Conservation (phyloP, 306 rosid genomes). For the Quercus engelmannii region DNA sequence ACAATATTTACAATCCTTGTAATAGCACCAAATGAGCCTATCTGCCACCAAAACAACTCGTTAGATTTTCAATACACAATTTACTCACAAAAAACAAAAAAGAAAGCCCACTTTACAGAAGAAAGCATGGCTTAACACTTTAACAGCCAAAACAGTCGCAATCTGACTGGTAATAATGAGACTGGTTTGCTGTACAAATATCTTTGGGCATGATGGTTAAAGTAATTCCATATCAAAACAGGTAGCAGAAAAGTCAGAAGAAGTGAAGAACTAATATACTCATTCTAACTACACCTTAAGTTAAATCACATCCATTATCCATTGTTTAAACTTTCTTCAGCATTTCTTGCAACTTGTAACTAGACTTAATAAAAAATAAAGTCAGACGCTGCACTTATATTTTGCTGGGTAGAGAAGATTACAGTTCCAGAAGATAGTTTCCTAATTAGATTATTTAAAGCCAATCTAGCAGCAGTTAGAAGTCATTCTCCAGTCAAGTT, state of each 20-base stretch:
- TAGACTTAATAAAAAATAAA: neutral
- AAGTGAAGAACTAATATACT: neutral
- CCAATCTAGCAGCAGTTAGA: neutral
- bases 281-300: neutral
- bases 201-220: neutral
- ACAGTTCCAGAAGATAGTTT: neutral
- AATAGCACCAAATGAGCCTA: constrained; percentile 98
- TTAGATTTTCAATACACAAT: constrained; percentile 31
- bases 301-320: neutral
- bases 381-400: neutral
- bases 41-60: constrained; percentile 83
- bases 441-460: neutral
- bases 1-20: constrained; percentile 88
- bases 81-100: neutral
- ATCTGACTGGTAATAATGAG: neutral
- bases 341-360: neutral
- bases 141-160: neutral
- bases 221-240: neutral
- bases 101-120: neutral
- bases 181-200: neutral
- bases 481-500: neutral
- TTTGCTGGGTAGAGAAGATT: neutral
- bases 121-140: neutral
- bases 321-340: neutral
- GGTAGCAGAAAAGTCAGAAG: neutral